phyloP scores from a whole-genome alignment of 2,329 filamentous ascomycete genomes.

The Fusarium udum region DNA sequence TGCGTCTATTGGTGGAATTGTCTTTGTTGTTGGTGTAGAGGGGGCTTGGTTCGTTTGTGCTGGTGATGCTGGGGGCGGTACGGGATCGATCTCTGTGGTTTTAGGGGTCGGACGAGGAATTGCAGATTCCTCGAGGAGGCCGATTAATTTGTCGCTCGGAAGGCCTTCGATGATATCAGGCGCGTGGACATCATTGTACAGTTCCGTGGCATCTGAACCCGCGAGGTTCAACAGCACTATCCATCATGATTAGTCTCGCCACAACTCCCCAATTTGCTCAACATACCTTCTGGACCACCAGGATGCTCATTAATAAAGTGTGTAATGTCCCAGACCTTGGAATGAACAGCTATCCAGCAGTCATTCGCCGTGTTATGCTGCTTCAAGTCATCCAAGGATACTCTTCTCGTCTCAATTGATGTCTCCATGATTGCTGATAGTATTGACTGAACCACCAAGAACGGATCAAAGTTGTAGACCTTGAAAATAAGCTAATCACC shows the following conservation, averaged over 20 bases:
- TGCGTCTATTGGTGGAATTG: not conserved
- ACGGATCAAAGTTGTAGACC: not conserved
- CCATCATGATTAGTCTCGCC: not conserved
- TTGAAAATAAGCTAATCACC: conserved; percentile 19
- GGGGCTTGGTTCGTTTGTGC: not conserved
- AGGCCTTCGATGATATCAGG: conserved; percentile 54
- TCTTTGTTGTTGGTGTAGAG: not conserved
- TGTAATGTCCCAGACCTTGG: conserved; percentile 75
- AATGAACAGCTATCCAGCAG: conserved; percentile 75
- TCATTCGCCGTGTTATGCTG: conserved; percentile 59
- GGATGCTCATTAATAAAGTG: conserved; percentile 63
- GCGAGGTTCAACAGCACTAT: conserved; percentile 60
- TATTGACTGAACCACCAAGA: not conserved
- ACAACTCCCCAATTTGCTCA: accelerated
- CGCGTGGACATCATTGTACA: conserved; percentile 62
- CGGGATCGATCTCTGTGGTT: not conserved
- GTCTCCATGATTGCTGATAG: conserved; percentile 16
- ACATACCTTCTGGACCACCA: conserved; percentile 48
- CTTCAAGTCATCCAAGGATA: conserved; percentile 51
- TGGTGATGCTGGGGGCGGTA: not conserved
- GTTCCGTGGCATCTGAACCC: conserved; percentile 62
- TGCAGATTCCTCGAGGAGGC: conserved; percentile 53
- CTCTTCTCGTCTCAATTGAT: not conserved
- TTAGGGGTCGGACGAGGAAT: not conserved
- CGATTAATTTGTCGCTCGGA: conserved; percentile 57